Evolutionary conservation across 345 rosid genomes (phyloP), one percentile per base, ranked within the genome.

Genomic region (Gossypium stocksii): DNA sequence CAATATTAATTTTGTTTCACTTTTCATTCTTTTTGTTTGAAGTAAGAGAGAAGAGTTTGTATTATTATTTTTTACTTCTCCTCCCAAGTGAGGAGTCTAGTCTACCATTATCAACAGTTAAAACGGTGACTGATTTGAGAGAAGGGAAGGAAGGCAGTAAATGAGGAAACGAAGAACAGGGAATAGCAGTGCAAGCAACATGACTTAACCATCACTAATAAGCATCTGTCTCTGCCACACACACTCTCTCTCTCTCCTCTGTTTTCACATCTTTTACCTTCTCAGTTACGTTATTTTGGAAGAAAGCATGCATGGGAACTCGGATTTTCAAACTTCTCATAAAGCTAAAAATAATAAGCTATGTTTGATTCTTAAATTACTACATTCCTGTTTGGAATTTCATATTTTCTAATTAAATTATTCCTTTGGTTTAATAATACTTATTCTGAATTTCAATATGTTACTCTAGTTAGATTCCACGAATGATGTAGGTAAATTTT

Each of bases 221-320:
- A 29, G 70, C 68, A 49, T 9, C 62, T 52, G 46, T 65, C 71
- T 29, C 14, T 56, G 3, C 16, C 14, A 6, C 58, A 7, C 58
- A 52, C 8, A 46, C 77, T 9, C 9, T 22, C 62, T 22, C 61
- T 73, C 49, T 77, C 56, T 60, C 25, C 64, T 69, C 79, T 81
- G 76, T 81, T 71, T 73, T 23, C 86, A 75, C 75, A 76, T 83
- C 81, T 82, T 79, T 86, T 82, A 72, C 72, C 88, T 45, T 80
- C 84, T 83, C 70, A 57, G 29, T 68, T 76, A 85, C 86, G 82
- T 77, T 74, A 83, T 75, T 56, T 71, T 12, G 77, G 83, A 79
- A 72, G 79, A 77, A 76, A 60, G 9, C 38, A 25, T 60, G 79
- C 79, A 75, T 72, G 56, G 78, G 83, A 73, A 78, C 75, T 68